phyloP scores from a whole-genome alignment of 2,329 filamentous ascomycete genomes.

The Zasmidium citrigriseum region DNA sequence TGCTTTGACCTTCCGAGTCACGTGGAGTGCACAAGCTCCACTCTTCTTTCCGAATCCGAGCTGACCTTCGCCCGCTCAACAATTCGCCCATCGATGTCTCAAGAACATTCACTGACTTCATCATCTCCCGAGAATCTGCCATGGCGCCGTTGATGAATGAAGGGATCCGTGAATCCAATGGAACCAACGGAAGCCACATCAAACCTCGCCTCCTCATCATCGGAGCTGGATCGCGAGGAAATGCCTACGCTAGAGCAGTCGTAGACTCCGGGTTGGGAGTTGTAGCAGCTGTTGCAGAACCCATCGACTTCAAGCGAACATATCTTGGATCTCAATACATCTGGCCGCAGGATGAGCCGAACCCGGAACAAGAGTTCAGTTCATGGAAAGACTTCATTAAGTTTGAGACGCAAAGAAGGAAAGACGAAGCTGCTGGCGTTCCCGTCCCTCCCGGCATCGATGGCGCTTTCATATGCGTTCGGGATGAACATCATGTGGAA shows the following conservation, averaged over 20 bases:
- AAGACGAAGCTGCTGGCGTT: slow-evolving; percentile 51
- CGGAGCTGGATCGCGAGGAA: slow-evolving; percentile 78
- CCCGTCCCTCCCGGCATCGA: slow-evolving; percentile 46
- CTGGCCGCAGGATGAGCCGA: slow-evolving; percentile 56
- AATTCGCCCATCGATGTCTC: neutral
- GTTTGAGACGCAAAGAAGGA: slow-evolving; percentile 67
- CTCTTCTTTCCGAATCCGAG: neutral
- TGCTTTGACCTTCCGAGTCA: no score
- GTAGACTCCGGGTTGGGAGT: slow-evolving; percentile 64
- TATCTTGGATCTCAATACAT: slow-evolving; percentile 72
- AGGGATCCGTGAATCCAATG: neutral
- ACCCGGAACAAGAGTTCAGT: slow-evolving; percentile 68
- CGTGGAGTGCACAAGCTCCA: neutral
- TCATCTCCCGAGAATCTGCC: neutral
- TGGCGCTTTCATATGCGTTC: slow-evolving; percentile 69
- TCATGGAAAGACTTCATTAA: slow-evolving; percentile 75
- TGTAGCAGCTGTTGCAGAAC: slow-evolving; percentile 79
- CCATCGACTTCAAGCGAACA: slow-evolving; percentile 72
- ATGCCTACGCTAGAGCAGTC: slow-evolving; percentile 71
- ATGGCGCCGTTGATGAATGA: slow-evolving; percentile 25
- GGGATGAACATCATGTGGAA: slow-evolving; percentile 85
- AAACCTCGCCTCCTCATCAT: slow-evolving; percentile 69
- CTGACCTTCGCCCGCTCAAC: neutral
- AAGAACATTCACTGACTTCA: neutral
- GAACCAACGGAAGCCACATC: neutral